These are phyloP conservation scores for Aegilops speltoides DNA, from an alignment of 176 grass and related monocot genomes.

Conservation along the genomic window DNA sequence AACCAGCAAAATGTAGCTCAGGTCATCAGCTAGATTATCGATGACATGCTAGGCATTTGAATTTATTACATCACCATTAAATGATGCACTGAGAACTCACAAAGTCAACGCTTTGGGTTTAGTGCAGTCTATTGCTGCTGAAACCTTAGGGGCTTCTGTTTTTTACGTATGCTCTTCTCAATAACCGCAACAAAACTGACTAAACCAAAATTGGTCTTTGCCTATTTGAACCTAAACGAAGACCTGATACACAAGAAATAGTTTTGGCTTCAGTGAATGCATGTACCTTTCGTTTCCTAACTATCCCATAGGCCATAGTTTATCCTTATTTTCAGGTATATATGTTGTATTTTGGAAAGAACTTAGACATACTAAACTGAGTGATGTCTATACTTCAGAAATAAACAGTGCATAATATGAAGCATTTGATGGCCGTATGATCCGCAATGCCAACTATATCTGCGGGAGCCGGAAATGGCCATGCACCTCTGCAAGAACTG, in stretches of 20 bases:
- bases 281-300: neutral
- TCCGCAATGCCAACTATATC: neutral
- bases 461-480: neutral
- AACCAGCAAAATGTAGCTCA: conserved; percentile 3
- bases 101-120: neutral
- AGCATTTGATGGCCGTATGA: neutral
- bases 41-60: neutral
- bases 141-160: neutral
- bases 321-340: neutral
- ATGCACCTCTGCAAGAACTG: neutral
- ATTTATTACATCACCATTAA: conserved; percentile 7
- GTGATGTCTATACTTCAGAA: neutral
- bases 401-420: neutral
- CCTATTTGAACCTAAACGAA: neutral
- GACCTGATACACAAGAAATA: neutral
- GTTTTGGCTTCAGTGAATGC: neutral
- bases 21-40: neutral
- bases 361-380: neutral
- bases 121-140: neutral
- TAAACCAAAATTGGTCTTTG: neutral
- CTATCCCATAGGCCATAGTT: neutral
- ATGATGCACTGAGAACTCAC: neutral
- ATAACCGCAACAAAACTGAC: conserved; percentile 11
- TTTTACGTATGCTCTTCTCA: neutral
- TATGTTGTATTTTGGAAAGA: neutral